phyloP scores from a whole-genome alignment of 1,139 yeast genomes.

The Saccharomycopsis hybrid region DNA sequence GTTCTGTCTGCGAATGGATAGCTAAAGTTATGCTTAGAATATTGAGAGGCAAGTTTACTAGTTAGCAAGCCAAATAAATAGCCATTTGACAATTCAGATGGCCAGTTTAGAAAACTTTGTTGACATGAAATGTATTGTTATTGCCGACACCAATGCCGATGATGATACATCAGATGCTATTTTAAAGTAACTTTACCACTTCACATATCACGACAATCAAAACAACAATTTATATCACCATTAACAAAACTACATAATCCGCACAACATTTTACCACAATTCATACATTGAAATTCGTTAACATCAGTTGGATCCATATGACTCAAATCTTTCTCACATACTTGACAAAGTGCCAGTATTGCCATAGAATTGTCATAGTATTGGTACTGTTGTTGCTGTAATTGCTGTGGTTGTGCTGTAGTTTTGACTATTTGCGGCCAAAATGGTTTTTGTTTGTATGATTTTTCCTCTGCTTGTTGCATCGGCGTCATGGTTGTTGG shows the following conservation, averaged over 20 bases:
- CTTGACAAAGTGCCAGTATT: background rate
- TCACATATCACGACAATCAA: conserved; percentile 8
- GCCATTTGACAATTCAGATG: no score
- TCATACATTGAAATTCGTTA: conserved; percentile 8
- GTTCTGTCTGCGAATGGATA: no score
- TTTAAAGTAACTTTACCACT: no score
- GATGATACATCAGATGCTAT: no score
- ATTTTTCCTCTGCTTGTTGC: no score
- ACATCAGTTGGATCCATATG: background rate
- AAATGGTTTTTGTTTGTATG: conserved; percentile 12
- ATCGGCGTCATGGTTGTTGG: no score
- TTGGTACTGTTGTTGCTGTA: background rate
- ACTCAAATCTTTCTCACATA: conserved; percentile 9
- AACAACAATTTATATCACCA: conserved; percentile 15
- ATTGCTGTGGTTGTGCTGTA: background rate
- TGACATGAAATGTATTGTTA: no score
- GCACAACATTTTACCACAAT: conserved; percentile 17
- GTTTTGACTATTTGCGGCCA: conserved; percentile 10
- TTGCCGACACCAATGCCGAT: no score
- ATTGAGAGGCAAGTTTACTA: no score
- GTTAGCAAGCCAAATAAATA: no score
- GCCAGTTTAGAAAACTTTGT: no score
- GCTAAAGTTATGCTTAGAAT: no score
- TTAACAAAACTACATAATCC: conserved; percentile 14
- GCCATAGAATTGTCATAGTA: background rate